Evolutionary conservation across 1,139 yeast species (phyloP), one percentile per base, ranked within the genome.

Genomic region (Lodderomyces margitis): DNA sequence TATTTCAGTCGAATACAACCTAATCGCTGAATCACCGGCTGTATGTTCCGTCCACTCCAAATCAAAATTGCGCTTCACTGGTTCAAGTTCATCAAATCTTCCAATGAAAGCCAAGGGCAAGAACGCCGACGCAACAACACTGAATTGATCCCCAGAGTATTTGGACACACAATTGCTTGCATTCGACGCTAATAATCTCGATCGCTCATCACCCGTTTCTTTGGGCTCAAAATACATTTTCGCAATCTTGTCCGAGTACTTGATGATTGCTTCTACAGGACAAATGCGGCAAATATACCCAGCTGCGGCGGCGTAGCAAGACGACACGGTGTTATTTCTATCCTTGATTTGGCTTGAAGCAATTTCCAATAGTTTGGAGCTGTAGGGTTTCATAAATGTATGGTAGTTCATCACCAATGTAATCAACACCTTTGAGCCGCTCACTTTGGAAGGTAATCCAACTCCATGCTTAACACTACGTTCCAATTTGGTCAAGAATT

Each of bases 401-500:
- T 74, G 59, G 51, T 84, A 81, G 48, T 81, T 74, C 20, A 79
- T 67, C 1, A 84, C 75, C 43, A 89, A 60, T 19, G 80, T 74
- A 6, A 84, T 87, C 19, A 89, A 60, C 0, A 91, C 83, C 48
- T 81, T 76, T n/a, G 95, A 79, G 0, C 92, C 89, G 34, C 94
- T 89, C 1, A 87, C 89, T 56, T 89, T 89, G 0, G 97, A 88
- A 0, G 98, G 97, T 23, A 92, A 69, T 0, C 98, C 98, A 24
- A 91, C 87, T 0, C 95, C 79, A 46, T 72, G 75, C 47, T 81
- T 81, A 6, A 87, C 72, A 2, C 83, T 70, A 11, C 55, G 63
- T 42, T 62, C 76, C 42, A 81, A 64, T 41, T 58, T 63, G 4
- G 66, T 68, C 5, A 87, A 68, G 36, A 83, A 70, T 2, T 73